Evolutionary conservation across 495 filamentous ascomycete genomes (phyloP), one percentile per base, ranked within the genome.

Genomic region (Emericellopsis terricola): DNA sequence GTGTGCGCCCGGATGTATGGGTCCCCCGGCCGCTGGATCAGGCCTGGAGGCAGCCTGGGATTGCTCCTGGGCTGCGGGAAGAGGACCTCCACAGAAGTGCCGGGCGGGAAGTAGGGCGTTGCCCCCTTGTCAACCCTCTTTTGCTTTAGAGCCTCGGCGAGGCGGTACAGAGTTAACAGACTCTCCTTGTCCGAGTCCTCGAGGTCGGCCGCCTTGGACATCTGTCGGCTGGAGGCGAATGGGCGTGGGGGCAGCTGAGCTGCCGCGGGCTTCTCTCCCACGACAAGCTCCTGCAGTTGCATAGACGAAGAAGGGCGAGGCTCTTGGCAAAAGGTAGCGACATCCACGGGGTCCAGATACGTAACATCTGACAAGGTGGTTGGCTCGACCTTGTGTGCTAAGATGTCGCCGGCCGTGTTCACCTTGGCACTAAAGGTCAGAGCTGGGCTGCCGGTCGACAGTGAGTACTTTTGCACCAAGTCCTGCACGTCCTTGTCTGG

Each of bases 371-470:
- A 60, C 8, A 87, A 53, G 2, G 57, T 68, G 2, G 79, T 82
- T n/a, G 78, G 73, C 3, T 65, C 58, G 24, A 96, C 64, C n/a
- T 71, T 73, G 10, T 54, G 61, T 2, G 87, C 78, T 7, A 85
- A 42, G 14, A 91, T 52, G 4, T 74, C 55, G 8, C 84, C 89
- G 3, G 49, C 41, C 3, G 67, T 54, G 13, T 62, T 53, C 31
- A 94, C 55, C 35, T 68, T 73, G 3, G 78, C 73, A 42, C 80
- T 89, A 51, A 94, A 84, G 1, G 86, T 93, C 33, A 96, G 53
- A 16, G 73, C 77, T 0, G 79, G 77, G 16, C 76, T 64, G 24
- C 70, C 57, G 3, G 65, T 51, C 0, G 60, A 67, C 23, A 97
- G 57, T 44, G 82, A 87, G 55, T 91, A 79, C 28, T 71, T 50